Evolutionary conservation across 2,329 filamentous ascomycete genomes (phyloP), one percentile per base, ranked within the genome.

Genomic region (Dactylellina leptospora): DNA sequence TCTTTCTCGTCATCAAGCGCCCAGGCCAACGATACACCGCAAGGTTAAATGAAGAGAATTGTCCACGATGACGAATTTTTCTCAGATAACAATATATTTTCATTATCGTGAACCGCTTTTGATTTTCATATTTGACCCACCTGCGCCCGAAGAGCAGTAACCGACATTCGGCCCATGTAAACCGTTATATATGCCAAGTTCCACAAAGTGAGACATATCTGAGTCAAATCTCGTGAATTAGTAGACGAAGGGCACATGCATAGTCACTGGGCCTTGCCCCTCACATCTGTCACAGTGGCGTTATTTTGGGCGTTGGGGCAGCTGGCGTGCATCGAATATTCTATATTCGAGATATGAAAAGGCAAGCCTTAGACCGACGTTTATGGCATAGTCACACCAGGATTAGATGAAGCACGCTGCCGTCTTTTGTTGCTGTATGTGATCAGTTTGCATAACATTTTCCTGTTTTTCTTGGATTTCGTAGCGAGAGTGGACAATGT

Each of bases 231-330:
- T 30, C 44, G 27, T 53, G 58, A 47, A 36, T 27, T 53, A 36
- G 47, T 28, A 69, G 42, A 66, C 22, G 61, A n/a, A 58, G 30
- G 23, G 44, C 42, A 66, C 48, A 63, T 40, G 51, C 61, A 56
- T 66, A 44, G 47, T 55, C 51, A 55, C 33, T 38, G 16, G 50
- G 18, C 48, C 20, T 16, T 55, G 53, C 66, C 66, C 64, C 66
- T 63, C 66, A 62, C 38, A 50, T 71, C 58, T 71, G 66, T 63
- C 48, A 71, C 66, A 47, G 64, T 70, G 64, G 64, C 64, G 64
- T 56, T 50, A 61, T 58, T 62, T 50, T 50, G 18, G 42, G 60
- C 48, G 30, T 27, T 58, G 50, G 51, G 53, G 28, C n/a, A 42
- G 13, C 20, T 4, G 38, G 33, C 33, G 51, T 18, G 54, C 44